Evolutionary conservation across 352 stramenopile species (phyloP), one percentile per base, ranked within the genome.

Genomic region (Globisporangium spinosum): DNA sequence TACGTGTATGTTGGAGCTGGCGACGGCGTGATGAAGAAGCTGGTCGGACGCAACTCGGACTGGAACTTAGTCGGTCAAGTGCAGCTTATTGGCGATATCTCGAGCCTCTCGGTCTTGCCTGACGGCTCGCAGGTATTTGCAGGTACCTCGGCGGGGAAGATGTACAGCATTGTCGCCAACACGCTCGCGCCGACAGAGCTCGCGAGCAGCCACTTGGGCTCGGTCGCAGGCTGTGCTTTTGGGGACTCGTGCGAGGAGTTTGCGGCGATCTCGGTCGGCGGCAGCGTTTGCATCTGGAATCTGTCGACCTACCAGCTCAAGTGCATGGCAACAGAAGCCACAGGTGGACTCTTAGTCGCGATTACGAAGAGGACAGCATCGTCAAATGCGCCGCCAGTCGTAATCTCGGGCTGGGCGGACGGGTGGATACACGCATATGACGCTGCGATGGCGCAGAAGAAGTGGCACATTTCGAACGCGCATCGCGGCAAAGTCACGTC

Each of bases 391-490:
- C 64, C 74, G 9, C 53, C 70, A 29, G 27, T 77, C 25, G 67
- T 94, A 40, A 62, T 95, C 29, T 82, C 85, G 0, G 85, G 86
- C 13, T 95, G 87, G 89, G 74, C 70, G 0, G 87, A 95, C 70
- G 87, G 87, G 59, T 90, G 79, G 74, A 61, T 96, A 38, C 79
- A 84, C n/a, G 80, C 82, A 7, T 93, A 83, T 60, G 80, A 91
- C 49, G 67, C 67, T 7, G 27, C 58, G 4, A 87, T 75, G 6
- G 79, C 75, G 40, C 76, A 84, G 20, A 80, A 76, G 23, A 87
- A 85, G 67, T 98, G 90, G 91, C 83, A 95, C 56, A 93, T 97
- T 61, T 78, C 90, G 23, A 92, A 85, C 15, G 90, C 90, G 7
- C 90, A 97, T 68, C 87, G 90, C n/a, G 84, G 86, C 23, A 71